Evolutionary conservation across 1,284 basidiomycete genomes (phyloP), one percentile per base, ranked within the genome.

Genomic region (Ustilago curta): DNA sequence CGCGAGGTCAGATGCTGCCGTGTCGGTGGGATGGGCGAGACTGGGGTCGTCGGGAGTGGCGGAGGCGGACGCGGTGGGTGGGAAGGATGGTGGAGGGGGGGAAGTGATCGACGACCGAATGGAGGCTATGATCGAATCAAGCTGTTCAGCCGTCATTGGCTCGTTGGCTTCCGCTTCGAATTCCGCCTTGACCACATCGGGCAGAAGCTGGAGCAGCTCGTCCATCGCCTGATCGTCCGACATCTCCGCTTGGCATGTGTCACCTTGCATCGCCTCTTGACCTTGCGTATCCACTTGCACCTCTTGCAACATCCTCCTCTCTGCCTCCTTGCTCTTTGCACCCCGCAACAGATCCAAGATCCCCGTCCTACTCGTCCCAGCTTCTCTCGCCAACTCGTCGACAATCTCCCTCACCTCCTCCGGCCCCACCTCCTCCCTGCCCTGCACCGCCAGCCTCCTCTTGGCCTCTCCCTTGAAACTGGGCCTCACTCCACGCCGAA

Each of bases 401-500:
- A 69, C 49, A 4, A 50, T 18, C 12, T 21, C 29, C 19, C 35
- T 23, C 31, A 48, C n/a, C 7, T 51, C 50, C n/a, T 11, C 60
- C 2, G 14, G 40, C 18, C 12, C 48, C 23, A 23, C 31, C 5
- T 2, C 32, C 43, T 19, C 25, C 6, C 6, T 29, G 11, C 19
- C 54, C 6, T 21, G 12, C 35, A 37, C 12, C 2, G 25, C 53
- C 19, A 66, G 11, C 40, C 60, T 57, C 9, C 64, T 31, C 21
- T 61, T 32, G n/a, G 70, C 65, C 25, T 72, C 61, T 3, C 43
- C n/a, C 2, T 69, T 49, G 12, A 83, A 37, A n/a, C 67, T 55
- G 0, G 88, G 95, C 56, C 95, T 88, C 25, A 86, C 70, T 1
- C 95, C 96, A 42, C 94, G 89, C 32, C 90, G 90, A 56, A 99